Conservation (phyloP, 2,329 filamentous ascomycete species). For the Diaporthe destruens region DNA sequence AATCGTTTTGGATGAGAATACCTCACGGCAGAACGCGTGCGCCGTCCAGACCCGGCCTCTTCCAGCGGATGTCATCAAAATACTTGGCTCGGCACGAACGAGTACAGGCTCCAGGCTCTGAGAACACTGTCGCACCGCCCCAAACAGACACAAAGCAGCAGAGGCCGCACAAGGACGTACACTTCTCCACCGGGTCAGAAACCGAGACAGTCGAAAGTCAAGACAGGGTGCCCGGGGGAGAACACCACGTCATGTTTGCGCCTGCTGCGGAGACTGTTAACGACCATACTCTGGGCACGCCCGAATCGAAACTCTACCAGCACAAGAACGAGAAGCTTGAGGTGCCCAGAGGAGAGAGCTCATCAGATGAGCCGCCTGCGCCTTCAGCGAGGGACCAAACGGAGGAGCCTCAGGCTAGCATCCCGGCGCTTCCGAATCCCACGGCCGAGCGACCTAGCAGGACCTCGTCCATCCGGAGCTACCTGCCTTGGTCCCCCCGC, state of each 20-base stretch:
- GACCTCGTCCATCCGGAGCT: conserved; percentile 36
- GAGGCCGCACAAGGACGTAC: conserved; percentile 45
- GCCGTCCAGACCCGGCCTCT: conserved; percentile 53
- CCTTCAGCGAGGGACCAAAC: not conserved
- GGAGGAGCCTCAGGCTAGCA: not conserved
- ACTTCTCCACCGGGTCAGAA: conserved; percentile 16
- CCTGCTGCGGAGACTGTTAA: conserved; percentile 46
- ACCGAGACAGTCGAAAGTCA: conserved; percentile 16
- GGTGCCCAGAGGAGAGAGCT: conserved; percentile 21
- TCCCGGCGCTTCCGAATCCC: conserved; percentile 5
- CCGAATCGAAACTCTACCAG: not conserved
- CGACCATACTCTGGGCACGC: not conserved
- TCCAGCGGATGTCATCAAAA: conserved; percentile 62
- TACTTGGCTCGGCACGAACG: conserved; percentile 41
- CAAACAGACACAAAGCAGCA: conserved; percentile 6
- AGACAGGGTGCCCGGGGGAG: conserved; percentile 31
- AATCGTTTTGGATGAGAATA: conserved; percentile 94
- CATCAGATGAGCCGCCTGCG: not conserved
- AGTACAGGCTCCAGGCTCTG: not conserved
- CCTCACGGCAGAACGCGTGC: conserved; percentile 62
- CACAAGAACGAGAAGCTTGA: conserved; percentile 13
- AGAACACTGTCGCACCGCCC: conserved; percentile 22
- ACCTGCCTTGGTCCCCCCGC: conserved; percentile 35
- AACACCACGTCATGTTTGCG: conserved; percentile 70
- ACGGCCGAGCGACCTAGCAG: conserved; percentile 33